Base-by-base conservation (phyloP, 495 filamentous ascomycete genomes). In the Tricharina praecox region DNA sequence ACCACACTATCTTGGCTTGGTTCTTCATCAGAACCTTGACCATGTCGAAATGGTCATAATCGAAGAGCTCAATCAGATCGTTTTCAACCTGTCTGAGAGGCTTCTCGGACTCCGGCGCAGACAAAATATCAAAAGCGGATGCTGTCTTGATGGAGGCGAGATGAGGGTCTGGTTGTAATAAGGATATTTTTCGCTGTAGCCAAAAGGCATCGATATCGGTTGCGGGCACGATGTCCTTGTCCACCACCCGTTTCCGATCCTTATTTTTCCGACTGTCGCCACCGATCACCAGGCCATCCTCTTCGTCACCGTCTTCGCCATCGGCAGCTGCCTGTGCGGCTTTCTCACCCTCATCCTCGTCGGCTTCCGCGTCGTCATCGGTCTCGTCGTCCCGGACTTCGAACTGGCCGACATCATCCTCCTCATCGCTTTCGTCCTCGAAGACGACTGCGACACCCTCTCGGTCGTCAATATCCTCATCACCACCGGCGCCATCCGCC, bases 361-460 rank as follows among this genome's bases (percentile, higher is more conserved):
- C 70, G 16, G 72, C 68, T 1, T 61, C 70, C 23, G 67, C 68
- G 19, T 68, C 76, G 42, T 68, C 73, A 15, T 67, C 72, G 16
- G 66, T 67, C 56, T 70, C 64, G 44, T 71, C 67, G 0, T 67
- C 68, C 54, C 76, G 67, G 48, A 81, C 69, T 52, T 93, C 86
- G 4, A 85, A 90, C 2, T 74, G 73, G 47, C 72, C 73, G 25
- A 75, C 84, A 49, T 84, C 81, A 41, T 94, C 88, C 25, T 85
- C 82, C 44, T 94, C 86, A 39, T 96, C 88, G 30, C 88, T 85
- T 47, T 88, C 81, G 48, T 93, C 86, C 50, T 82, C 82, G 59
- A 99, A 99, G 39, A 93, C 86, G 45, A 99, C 90, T 20, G 90
- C 90, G 20, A 99, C 88, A 68, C 90, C 90, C 62, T 96, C 85